Evolutionary conservation across 257 asterid genomes (phyloP).

Genomic region (Voacanga thouarsii): DNA sequence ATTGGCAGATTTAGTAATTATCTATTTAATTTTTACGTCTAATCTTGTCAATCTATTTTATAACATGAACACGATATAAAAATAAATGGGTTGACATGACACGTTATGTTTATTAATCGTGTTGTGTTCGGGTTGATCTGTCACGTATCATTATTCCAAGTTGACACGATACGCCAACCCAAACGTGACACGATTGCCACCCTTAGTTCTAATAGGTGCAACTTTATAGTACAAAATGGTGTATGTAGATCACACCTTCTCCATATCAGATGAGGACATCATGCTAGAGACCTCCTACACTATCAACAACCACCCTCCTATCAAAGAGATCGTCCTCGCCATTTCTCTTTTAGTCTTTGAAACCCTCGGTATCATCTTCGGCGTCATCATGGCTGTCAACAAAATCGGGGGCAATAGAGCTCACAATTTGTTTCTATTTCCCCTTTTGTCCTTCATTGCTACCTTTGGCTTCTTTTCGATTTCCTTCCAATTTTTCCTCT

Average conservation of each 20-base stretch:
- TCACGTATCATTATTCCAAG: no score
- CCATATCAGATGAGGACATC: slow-evolving; percentile 94
- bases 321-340: slow-evolving; percentile 97
- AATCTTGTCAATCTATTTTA: no score
- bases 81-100: no score
- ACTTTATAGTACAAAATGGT: slow-evolving; percentile 48
- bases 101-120: no score
- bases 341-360: slow-evolving; percentile 85
- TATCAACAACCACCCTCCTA: slow-evolving; percentile 75
- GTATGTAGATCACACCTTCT: slow-evolving; percentile 94
- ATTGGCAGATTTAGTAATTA: no score
- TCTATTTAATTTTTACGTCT: no score
- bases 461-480: neutral
- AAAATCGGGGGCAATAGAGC: slow-evolving; percentile 88
- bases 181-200: no score
- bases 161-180: no score
- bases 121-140: no score
- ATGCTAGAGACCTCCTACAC: slow-evolving; percentile 79
- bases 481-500: neutral
- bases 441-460: neutral
- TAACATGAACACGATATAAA: no score
- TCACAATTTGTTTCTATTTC: slow-evolving; percentile 53
- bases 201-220: no score
- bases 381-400: slow-evolving; percentile 76
- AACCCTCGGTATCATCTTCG: slow-evolving; percentile 63